Conservation (phyloP, 148 eudicot genomes). For the Chenopodium formosanum region DNA sequence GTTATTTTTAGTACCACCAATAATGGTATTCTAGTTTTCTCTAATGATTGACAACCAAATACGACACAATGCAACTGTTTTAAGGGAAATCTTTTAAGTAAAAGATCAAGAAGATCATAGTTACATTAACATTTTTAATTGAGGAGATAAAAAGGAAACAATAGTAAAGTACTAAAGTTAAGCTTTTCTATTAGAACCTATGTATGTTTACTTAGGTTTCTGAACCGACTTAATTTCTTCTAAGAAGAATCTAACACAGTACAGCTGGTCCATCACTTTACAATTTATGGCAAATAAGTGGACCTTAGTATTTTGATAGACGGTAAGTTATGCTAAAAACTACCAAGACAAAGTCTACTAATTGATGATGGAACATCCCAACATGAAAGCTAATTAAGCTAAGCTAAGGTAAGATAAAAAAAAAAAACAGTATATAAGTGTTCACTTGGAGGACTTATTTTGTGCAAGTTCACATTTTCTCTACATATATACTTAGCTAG, state of each 20-base stretch:
- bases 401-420: background rate
- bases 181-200: background rate
- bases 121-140: background rate
- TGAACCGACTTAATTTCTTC: background rate
- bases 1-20: too few relatives aligned
- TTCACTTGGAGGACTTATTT: background rate
- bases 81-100: too few relatives aligned
- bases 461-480: background rate
- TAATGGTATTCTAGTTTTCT: too few relatives aligned
- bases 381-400: too few relatives aligned
- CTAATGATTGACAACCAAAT: too few relatives aligned
- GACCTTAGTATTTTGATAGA: background rate
- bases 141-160: background rate
- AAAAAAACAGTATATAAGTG: conserved; percentile 4
- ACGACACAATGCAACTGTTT: too few relatives aligned
- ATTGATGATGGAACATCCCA: conserved; percentile 14
- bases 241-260: background rate
- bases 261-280: conserved; percentile 3
- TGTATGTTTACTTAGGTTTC: background rate
- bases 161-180: background rate
- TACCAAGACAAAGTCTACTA: background rate
- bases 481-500: background rate
- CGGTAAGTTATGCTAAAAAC: background rate
- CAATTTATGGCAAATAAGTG: conserved; percentile 3
- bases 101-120: background rate